phyloP scores from a whole-genome alignment of 2,329 filamentous ascomycete species.

The Diaporthe aspalathi region DNA sequence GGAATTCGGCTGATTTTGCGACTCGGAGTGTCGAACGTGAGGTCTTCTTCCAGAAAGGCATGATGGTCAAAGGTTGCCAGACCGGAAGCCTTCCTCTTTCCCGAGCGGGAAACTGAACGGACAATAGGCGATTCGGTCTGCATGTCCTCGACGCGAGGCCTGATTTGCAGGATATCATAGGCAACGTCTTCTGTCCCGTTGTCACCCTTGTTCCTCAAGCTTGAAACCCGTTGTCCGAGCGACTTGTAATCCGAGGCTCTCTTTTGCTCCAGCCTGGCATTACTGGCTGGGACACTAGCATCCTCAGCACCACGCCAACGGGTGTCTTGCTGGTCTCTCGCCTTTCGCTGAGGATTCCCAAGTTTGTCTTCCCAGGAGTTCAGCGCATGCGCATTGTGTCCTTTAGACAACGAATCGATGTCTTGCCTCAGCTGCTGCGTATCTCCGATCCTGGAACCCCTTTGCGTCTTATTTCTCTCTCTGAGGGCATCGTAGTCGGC shows the following conservation, averaged over 20 bases:
- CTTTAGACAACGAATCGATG: conserved; percentile 43
- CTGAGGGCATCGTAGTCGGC: conserved; percentile 66
- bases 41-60: not conserved
- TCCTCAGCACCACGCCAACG: conserved; percentile 36
- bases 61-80: not conserved
- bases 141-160: conserved; percentile 16
- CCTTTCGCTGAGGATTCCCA: conserved; percentile 46
- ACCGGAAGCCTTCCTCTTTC: conserved; percentile 32
- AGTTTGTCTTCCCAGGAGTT: conserved; percentile 46
- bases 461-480: conserved; percentile 65
- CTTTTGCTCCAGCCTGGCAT: conserved; percentile 40
- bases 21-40: conserved; percentile 17
- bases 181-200: conserved; percentile 26
- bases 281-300: conserved; percentile 37
- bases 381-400: conserved; percentile 30
- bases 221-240: conserved; percentile 22
- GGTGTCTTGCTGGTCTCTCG: conserved; percentile 43
- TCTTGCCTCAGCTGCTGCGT: conserved; percentile 42
- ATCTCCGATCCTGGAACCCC: conserved; percentile 53
- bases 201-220: conserved; percentile 17
- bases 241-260: conserved; percentile 17
- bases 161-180: conserved; percentile 34
- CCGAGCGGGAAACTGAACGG: conserved; percentile 29
- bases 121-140: conserved; percentile 17
- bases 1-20: conserved; percentile 20